Conservation (phyloP, 768 basidiomycete species). For the Auriculariales sp. region DNA sequence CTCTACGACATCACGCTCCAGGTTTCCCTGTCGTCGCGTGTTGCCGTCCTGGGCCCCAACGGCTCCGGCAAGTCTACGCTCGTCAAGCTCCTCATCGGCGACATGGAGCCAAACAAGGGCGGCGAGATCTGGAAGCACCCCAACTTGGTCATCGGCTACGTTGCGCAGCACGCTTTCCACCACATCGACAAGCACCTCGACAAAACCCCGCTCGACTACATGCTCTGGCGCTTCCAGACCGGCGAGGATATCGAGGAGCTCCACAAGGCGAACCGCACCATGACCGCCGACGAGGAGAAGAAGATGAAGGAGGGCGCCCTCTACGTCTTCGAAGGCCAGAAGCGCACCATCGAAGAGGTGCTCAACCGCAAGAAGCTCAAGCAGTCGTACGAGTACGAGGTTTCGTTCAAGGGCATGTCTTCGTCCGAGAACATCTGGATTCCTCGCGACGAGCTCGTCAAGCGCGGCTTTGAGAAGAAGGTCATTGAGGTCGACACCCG, state of each 20-base stretch:
- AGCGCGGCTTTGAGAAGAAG: slow-evolving; percentile 99
- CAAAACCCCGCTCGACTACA: slow-evolving; percentile 97
- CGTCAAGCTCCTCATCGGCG: slow-evolving; percentile 92
- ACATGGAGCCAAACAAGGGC: slow-evolving; percentile 90
- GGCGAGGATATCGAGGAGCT: slow-evolving; percentile 97
- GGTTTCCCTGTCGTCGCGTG: slow-evolving; percentile 95
- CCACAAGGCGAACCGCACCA: slow-evolving; percentile 78
- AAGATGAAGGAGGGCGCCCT: slow-evolving; percentile 95
- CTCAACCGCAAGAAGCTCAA: slow-evolving; percentile 89
- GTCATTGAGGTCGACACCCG: slow-evolving; percentile 94
- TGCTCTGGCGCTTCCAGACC: slow-evolving; percentile 99
- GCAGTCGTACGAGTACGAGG: slow-evolving; percentile 98
- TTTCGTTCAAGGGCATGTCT: slow-evolving; percentile 85
- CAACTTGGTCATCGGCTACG: slow-evolving; percentile 98
- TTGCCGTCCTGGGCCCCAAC: slow-evolving; percentile 95
- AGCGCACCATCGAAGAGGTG: slow-evolving; percentile 90
- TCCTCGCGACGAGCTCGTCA: slow-evolving; percentile 90
- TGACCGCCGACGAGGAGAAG: slow-evolving; percentile 73
- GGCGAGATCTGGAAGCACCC: slow-evolving; percentile 99
- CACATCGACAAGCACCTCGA: slow-evolving; percentile 97
- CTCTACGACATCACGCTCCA: slow-evolving; percentile 90
- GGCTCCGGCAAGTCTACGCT: slow-evolving; percentile 97
- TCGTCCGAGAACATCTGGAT: slow-evolving; percentile 99
- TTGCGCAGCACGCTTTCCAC: slow-evolving; percentile 99
- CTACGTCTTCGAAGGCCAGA: slow-evolving; percentile 84